Base-by-base conservation (phyloP, 352 stramenopile species). In the Elongisporangium undulatum region DNA sequence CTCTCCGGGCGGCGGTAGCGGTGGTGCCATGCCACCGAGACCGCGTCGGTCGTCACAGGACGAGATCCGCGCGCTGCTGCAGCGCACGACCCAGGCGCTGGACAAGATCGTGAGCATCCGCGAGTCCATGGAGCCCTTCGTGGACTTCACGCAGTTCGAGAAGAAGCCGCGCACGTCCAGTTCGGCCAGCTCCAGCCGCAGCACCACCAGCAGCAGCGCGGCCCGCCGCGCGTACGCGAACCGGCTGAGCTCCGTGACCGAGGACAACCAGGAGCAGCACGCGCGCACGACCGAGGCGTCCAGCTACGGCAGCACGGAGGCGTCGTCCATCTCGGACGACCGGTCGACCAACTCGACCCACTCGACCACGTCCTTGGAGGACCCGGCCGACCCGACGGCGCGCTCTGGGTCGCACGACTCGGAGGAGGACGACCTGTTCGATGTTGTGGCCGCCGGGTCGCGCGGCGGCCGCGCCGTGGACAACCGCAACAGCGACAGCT, bases 31-130 rank as follows among this genome's bases (percentile, higher is more conserved):
- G 29, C 29, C 29, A 9, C 29, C 29, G 29, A 41, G 29, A 41
- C 29, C 29, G 8, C 71, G 77, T 2, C 67, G 72, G 19, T 64
- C 78, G 58, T 90, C 80, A 34, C 72, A 87, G 59, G 77, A 90
- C 62, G 79, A 90, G 68, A 91, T 93, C 57, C 84, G 80, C 58
- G 79, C 81, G 26, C 61, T 93, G 49, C 63, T 93, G 51, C 66
- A 77, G 56, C 81, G 82, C 38, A 93, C 84, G 17, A 90, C 72
- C 19, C 67, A 62, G 23, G 84, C 84, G 26, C 74, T 93, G 57
- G 78, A 91, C 68, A 89, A 88, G 55, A 93, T 93, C 62, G 84
- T 93, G 63, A 81, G 74, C 57, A 93, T 93, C 56, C 81, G 84
- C 53, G 79, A 93, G 67, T 91, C 81, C 39, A 91, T 93, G 84